These are phyloP conservation scores for Apiotrichum veenhuisii DNA, from an alignment of 1,284 basidiomycete genomes.

Conservation along the genomic window DNA sequence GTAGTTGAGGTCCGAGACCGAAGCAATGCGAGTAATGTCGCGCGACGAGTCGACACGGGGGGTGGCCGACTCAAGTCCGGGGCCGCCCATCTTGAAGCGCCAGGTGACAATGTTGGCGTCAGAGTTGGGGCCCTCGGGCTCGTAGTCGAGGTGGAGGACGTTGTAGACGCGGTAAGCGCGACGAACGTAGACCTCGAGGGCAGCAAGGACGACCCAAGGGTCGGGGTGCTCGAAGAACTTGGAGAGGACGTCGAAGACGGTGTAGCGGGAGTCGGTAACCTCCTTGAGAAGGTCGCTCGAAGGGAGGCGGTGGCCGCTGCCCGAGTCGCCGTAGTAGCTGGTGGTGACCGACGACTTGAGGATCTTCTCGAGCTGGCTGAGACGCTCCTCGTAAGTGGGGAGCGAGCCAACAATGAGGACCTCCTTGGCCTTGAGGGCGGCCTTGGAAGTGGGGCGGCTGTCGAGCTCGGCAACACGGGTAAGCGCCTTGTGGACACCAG, in stretches of 20 bases:
- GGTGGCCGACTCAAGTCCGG: constrained; percentile 76
- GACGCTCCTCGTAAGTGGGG: constrained; percentile 93
- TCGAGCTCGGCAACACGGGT: constrained; percentile 63
- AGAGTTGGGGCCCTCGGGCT: constrained; percentile 81
- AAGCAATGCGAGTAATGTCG: constrained; percentile 63
- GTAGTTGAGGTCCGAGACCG: constrained; percentile 89
- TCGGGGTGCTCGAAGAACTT: constrained; percentile 90
- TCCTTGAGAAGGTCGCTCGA: constrained; percentile 84
- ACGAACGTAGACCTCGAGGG: constrained; percentile 93
- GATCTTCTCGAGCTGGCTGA: constrained; percentile 89
- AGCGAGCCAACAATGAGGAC: constrained; percentile 93
- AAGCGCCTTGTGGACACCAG: constrained; percentile 42
- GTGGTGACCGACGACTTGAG: constrained; percentile 82
- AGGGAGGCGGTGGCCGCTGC: constrained; percentile 64
- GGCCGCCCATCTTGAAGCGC: constrained; percentile 83
- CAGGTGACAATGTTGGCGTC: constrained; percentile 77
- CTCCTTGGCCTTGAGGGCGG: constrained; percentile 93
- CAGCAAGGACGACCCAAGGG: constrained; percentile 79
- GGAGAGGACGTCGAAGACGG: constrained; percentile 94
- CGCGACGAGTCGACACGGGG: constrained; percentile 61
- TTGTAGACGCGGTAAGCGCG: constrained; percentile 90
- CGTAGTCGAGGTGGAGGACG: constrained; percentile 86
- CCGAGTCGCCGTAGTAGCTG: constrained; percentile 83
- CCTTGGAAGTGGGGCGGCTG: constrained; percentile 76
- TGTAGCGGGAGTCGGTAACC: constrained; percentile 92